These are phyloP conservation scores for Hemisphaericaspora lyxosophila DNA, from an alignment of 1,139 yeast genomes.

Conservation along the genomic window DNA sequence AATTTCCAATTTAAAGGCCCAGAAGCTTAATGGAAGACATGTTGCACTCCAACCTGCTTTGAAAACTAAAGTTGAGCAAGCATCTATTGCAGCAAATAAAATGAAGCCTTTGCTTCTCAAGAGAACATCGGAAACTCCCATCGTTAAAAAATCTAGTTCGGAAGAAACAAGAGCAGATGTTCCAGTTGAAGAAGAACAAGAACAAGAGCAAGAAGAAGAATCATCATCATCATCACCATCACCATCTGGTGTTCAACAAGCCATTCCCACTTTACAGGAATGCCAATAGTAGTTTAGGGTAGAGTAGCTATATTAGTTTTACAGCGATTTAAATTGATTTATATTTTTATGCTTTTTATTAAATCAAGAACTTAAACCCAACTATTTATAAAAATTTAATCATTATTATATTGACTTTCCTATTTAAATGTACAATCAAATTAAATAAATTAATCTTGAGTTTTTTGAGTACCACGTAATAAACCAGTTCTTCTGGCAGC, in stretches of 20 bases:
- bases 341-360: conserved; percentile 8
- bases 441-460: conserved; percentile 60
- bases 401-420: conserved; percentile 6
- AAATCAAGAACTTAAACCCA: conserved; percentile 9
- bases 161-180: not conserved
- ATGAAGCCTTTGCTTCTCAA: conserved; percentile 3
- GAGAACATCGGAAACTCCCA: not conserved
- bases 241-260: no score
- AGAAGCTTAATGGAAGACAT: conserved; percentile 29
- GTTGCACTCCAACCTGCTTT: conserved; percentile 42
- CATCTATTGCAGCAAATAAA: conserved; percentile 29
- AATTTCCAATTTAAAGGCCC: conserved; percentile 31
- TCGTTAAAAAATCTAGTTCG: not conserved
- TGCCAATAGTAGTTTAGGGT: not conserved
- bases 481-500: conserved; percentile 99
- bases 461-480: conserved; percentile 99
- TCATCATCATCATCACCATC: no score
- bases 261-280: not conserved
- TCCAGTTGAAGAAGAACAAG: not conserved
- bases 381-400: conserved; percentile 5
- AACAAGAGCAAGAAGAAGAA: no score
- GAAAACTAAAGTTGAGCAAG: conserved; percentile 42
- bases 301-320: not conserved
- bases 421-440: conserved; percentile 9
- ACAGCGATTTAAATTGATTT: not conserved